Conservation (phyloP, 192 early-diverging fungal genomes). For the Chytriomyces sp. region DNA sequence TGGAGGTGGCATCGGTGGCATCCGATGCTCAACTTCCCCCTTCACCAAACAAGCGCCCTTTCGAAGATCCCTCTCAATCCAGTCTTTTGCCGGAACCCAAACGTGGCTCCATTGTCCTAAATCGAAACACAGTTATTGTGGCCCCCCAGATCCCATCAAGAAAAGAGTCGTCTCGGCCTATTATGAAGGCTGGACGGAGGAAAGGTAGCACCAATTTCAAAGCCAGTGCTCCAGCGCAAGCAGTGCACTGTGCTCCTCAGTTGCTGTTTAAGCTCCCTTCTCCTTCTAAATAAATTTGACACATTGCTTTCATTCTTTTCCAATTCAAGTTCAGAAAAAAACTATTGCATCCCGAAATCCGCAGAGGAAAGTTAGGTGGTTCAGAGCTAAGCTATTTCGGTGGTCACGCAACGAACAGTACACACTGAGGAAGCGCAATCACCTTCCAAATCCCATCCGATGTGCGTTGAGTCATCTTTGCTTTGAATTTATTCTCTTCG, state of each 20-base stretch:
- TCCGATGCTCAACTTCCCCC: constrained; percentile 33
- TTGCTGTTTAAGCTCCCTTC: no score
- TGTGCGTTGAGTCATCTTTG: constrained; percentile 40
- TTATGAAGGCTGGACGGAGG: constrained; percentile 15
- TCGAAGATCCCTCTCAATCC: constrained; percentile 13
- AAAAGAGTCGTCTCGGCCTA: background rate
- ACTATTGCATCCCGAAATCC: no score
- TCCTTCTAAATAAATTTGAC: no score
- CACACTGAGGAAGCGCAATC: background rate
- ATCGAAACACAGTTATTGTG: background rate
- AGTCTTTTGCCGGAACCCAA: constrained; percentile 10
- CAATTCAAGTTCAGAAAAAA: no score
- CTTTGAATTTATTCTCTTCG: constrained; percentile 37
- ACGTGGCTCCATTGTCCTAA: background rate
- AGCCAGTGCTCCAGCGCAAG: no score
- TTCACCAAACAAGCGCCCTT: constrained; percentile 20
- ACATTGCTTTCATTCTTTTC: no score
- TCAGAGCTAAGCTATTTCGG: constrained; percentile 13
- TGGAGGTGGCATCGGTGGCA: no score
- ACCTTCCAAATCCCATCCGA: constrained; percentile 51
- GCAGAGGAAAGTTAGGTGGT: constrained; percentile 26
- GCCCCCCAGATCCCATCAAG: background rate
- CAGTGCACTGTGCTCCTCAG: no score
- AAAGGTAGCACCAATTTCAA: constrained; percentile 42
- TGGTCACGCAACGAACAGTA: background rate